Percentiles rank a stretch among this genome's conserved stretches.
phyloP scores from a whole-genome alignment of 306 rosid genomes.

The Quercus berberidifolia region DNA sequence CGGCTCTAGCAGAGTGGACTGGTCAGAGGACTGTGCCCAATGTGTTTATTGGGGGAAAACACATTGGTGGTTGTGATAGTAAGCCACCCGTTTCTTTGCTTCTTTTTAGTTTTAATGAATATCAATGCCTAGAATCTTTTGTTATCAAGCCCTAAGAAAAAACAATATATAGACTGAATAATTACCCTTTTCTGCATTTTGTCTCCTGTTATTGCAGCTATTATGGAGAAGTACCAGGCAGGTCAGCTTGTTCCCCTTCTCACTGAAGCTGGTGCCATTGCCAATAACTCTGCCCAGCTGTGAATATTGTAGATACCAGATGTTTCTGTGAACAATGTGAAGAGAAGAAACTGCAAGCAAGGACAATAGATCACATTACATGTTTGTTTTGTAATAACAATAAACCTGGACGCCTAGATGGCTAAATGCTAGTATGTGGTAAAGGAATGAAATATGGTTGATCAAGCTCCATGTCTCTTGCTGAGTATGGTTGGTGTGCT shows the following conservation, averaged over 20 bases:
- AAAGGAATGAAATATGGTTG: background rate
- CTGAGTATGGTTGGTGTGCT: too few relatives aligned
- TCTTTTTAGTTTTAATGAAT: background rate
- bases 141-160: background rate
- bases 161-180: background rate
- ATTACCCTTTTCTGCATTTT: background rate
- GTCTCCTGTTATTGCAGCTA: conserved; percentile 41
- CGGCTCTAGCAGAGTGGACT: conserved; percentile 59
- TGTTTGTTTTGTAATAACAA: background rate
- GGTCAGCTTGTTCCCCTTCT: conserved; percentile 73
- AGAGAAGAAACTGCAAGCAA: background rate
- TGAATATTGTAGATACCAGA: conserved; percentile 8
- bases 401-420: background rate
- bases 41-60: conserved; percentile 73
- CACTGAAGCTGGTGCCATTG: conserved; percentile 59
- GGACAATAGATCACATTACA: too few relatives aligned
- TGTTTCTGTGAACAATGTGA: background rate
- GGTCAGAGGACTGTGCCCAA: conserved; percentile 58
- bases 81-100: conserved; percentile 8
- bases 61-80: conserved; percentile 50
- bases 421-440: background rate
- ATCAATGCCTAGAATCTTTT: background rate
- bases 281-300: conserved; percentile 41
- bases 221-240: conserved; percentile 49
- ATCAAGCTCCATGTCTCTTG: too few relatives aligned